These are phyloP conservation scores for Trichophyton equinum DNA, from an alignment of 2,329 filamentous ascomycete genomes.

Conservation along the genomic window DNA sequence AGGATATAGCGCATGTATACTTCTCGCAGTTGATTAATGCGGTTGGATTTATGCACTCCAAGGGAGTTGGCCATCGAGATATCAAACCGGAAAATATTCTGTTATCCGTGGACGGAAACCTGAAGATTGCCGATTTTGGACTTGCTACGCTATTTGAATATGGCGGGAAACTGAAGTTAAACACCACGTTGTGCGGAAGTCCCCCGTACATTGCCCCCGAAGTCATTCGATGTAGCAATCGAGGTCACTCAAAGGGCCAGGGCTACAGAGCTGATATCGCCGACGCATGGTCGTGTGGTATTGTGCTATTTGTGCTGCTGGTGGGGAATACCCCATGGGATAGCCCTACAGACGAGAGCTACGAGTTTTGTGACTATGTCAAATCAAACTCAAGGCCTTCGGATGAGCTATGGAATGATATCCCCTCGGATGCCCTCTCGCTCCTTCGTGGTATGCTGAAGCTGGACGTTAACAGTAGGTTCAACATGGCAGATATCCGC, in stretches of 20 bases:
- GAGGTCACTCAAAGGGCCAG: slow-evolving; percentile 35
- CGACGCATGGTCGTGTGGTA: slow-evolving; percentile 94
- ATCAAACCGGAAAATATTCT: slow-evolving; percentile 94
- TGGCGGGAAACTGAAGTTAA: slow-evolving; percentile 68
- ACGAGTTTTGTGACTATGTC: slow-evolving; percentile 82
- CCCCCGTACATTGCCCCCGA: slow-evolving; percentile 97
- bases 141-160: slow-evolving; percentile 89
- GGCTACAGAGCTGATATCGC: slow-evolving; percentile 57
- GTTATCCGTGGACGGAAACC: slow-evolving; percentile 65
- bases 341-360: slow-evolving; percentile 71
- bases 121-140: slow-evolving; percentile 95
- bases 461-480: slow-evolving; percentile 59
- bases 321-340: slow-evolving; percentile 98
- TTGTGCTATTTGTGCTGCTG: slow-evolving; percentile 90
- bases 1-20: slow-evolving; percentile 93
- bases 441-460: slow-evolving; percentile 88
- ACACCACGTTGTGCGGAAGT: slow-evolving; percentile 82
- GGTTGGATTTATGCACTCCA: slow-evolving; percentile 89
- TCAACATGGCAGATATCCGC: slow-evolving; percentile 74
- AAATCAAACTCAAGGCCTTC: slow-evolving; percentile 65
- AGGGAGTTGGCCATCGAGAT: slow-evolving; percentile 84
- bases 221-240: slow-evolving; percentile 48
- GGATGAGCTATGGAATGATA: slow-evolving; percentile 71
- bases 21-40: slow-evolving; percentile 85
- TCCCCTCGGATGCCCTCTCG: slow-evolving; percentile 63